Base-by-base conservation (phyloP, 176 grass and related monocot genomes). In the Bothriochloa decipiens region DNA sequence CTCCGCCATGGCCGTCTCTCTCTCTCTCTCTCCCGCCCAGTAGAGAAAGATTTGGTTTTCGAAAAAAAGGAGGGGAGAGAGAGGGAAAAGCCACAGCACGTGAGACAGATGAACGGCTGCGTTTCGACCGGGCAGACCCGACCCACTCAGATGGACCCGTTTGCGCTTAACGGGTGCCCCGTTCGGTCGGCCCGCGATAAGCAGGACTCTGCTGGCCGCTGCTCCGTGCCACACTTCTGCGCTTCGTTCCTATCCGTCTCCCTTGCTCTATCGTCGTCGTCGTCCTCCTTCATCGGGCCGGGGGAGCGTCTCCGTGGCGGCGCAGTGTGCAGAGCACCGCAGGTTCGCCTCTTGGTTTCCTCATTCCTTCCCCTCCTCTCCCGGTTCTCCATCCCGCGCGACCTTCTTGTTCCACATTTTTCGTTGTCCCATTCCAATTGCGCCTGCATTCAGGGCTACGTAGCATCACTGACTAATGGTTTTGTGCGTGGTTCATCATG, bases 1-100 rank as follows among this genome's bases (percentile, higher is more conserved):
- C 87, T 90, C 95, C n/a, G 82, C 89, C 90, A 92, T 92, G 25
- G 70, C 68, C 33, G 29, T n/a, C 58, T 53, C n/a, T 78, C 72
- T 49, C 42, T 57, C 63, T 11, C 37, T 35, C 61, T 65, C 65
- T 84, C 90, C 91, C 94, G 81, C 88, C 85, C 49, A 57, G 49
- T 25, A 70, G 76, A 72, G 50, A 64, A 36, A 20, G 22, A 11
- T 89, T 84, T 66, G 35, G 53, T 20, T 89, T 92, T 88, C 60
- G 53, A 81, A 93, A 90, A 35, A 28, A n/a, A 58, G 47, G 1
- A 23, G 11, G 5, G 4, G 18, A 1, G n/a, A n/a, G n/a, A 8
- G 11, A 25, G 45, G 28, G 52, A 32, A 7, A 25, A 3, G n/a
- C n/a, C n/a, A n/a, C n/a, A 49, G 47, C 74, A 20, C 32, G 58